Percentiles rank a stretch among this genome's conserved stretches.
phyloP scores from a whole-genome alignment of 106 monocot species.

The Dendrobium chrysotoxum region DNA sequence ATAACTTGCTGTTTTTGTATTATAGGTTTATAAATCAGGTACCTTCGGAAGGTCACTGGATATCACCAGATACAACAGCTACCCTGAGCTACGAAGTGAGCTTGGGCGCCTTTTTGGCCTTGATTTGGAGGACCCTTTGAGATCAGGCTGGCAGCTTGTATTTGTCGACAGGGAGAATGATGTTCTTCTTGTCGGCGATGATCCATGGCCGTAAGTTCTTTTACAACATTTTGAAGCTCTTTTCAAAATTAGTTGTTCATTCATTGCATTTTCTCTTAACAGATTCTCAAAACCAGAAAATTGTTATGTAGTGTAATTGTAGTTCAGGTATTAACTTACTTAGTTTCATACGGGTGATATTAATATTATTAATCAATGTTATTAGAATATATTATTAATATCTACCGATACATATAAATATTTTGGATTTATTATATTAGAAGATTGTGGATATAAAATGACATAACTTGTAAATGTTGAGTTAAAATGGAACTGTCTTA shows the following conservation, averaged over 20 bases:
- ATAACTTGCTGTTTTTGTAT: not conserved
- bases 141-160: slow-evolving; percentile 99
- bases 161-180: slow-evolving; percentile 88
- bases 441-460: too few species aligned
- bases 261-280: not conserved
- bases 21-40: slow-evolving; percentile 63
- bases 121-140: slow-evolving; percentile 73
- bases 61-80: slow-evolving; percentile 75
- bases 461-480: too few species aligned
- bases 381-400: too few species aligned
- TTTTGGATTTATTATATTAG: not conserved
- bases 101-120: slow-evolving; percentile 70
- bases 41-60: slow-evolving; percentile 78
- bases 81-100: slow-evolving; percentile 68
- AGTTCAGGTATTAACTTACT: not conserved
- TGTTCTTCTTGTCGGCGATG: slow-evolving; percentile 75
- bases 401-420: too few species aligned
- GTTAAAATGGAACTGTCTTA: too few species aligned
- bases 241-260: not conserved
- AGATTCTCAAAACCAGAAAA: not conserved
- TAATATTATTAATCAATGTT: too few species aligned
- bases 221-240: not conserved
- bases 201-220: slow-evolving; percentile 71
- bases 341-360: too few species aligned
- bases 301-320: not conserved